These are phyloP conservation scores for Trichophaea hybrida DNA, from an alignment of 2,329 filamentous ascomycete genomes.

Conservation along the genomic window DNA sequence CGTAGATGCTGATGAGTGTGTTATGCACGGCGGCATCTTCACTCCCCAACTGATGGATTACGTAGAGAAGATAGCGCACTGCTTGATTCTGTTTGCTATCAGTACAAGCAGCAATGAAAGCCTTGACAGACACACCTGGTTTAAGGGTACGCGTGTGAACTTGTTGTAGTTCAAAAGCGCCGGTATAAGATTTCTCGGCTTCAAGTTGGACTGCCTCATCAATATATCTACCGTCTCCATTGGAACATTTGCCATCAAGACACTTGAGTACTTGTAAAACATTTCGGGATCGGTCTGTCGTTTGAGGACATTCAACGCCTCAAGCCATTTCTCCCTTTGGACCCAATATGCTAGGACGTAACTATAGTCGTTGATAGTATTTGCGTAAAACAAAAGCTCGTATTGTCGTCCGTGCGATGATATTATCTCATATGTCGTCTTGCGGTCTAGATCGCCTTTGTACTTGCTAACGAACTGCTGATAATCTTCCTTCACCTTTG, in stretches of 20 bases:
- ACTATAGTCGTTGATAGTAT: slow-evolving; percentile 75
- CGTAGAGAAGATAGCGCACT: slow-evolving; percentile 81
- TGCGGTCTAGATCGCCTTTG: slow-evolving; percentile 74
- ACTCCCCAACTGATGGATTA: slow-evolving; percentile 72
- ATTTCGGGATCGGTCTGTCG: slow-evolving; percentile 83
- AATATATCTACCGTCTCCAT: slow-evolving; percentile 84
- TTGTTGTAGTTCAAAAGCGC: slow-evolving; percentile 89
- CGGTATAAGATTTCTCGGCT: slow-evolving; percentile 78
- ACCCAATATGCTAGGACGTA: slow-evolving; percentile 97
- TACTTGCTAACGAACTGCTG: slow-evolving; percentile 76
- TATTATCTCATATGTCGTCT: slow-evolving; percentile 89
- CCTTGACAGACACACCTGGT: slow-evolving; percentile 33
- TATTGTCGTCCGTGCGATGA: slow-evolving; percentile 89
- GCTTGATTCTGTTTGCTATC: slow-evolving; percentile 54
- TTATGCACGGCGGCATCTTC: slow-evolving; percentile 84
- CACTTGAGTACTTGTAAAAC: slow-evolving; percentile 92
- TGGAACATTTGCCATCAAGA: slow-evolving; percentile 82
- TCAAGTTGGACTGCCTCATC: slow-evolving; percentile 76
- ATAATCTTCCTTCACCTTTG: slow-evolving; percentile 59
- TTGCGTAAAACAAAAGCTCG: slow-evolving; percentile 83
- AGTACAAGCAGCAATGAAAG: neutral
- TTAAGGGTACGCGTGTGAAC: slow-evolving; percentile 50
- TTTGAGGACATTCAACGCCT: slow-evolving; percentile 77
- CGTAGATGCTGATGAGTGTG: slow-evolving; percentile 90
- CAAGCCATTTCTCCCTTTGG: slow-evolving; percentile 79